phyloP scores from a whole-genome alignment of 108 stramenopile species.

The Ochromonas danica region DNA sequence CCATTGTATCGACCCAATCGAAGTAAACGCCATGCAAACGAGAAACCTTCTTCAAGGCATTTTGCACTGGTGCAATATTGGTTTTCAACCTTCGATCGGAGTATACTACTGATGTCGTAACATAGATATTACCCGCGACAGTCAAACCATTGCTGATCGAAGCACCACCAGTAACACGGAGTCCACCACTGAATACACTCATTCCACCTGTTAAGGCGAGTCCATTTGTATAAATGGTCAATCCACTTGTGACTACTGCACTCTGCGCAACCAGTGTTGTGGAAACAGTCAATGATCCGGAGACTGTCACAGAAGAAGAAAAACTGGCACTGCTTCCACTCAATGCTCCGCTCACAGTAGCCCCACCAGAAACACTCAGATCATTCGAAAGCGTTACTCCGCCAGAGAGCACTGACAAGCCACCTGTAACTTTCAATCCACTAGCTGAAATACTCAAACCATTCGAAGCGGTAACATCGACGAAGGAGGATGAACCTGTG shows the following conservation, averaged over 20 bases:
- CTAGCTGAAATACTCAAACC: too few relatives aligned
- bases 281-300: neutral
- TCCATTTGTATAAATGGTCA: too few relatives aligned
- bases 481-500: too few relatives aligned
- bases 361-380: neutral
- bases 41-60: constrained; percentile 9
- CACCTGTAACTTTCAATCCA: too few relatives aligned
- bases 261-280: neutral
- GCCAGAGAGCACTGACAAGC: neutral
- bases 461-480: too few relatives aligned
- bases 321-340: too few relatives aligned
- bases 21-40: constrained; percentile 24
- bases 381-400: neutral
- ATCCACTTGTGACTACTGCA: too few relatives aligned
- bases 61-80: neutral
- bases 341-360: neutral
- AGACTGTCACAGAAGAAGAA: neutral
- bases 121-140: neutral
- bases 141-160: constrained; percentile 10
- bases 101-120: too few relatives aligned
- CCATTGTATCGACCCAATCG: neutral
- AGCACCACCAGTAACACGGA: neutral
- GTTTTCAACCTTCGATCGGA: constrained; percentile 30
- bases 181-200: too few relatives aligned
- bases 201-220: too few relatives aligned